Conservation (phyloP, 1,284 basidiomycete species). For the Cryptococcus maquisensis region DNA sequence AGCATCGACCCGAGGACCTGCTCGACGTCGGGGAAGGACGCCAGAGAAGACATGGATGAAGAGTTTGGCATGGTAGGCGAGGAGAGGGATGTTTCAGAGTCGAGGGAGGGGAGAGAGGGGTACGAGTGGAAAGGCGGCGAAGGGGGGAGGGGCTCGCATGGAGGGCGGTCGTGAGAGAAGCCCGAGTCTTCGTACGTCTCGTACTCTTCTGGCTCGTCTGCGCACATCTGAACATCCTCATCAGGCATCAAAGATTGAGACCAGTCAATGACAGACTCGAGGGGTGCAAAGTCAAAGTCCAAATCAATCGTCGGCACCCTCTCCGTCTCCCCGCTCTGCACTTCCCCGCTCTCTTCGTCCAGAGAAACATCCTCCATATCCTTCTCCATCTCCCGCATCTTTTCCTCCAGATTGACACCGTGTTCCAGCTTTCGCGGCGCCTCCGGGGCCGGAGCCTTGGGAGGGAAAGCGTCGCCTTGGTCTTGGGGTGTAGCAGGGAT, state of each 20-base stretch:
- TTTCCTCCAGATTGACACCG: conserved; percentile 15
- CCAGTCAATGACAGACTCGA: conserved; percentile 12
- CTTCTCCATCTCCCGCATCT: conserved; percentile 1
- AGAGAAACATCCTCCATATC: conserved; percentile 25
- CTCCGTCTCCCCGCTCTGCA: background rate
- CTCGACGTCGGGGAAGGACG: conserved; percentile 39
- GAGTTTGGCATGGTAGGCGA: conserved; percentile 18
- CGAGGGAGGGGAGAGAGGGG: conserved; percentile 37
- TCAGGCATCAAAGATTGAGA: background rate
- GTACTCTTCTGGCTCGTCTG: background rate
- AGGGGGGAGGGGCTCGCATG: conserved; percentile 28
- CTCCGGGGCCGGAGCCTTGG: background rate
- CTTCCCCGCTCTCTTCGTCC: background rate
- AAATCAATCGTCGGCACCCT: conserved; percentile 28
- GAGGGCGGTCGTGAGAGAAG: conserved; percentile 7
- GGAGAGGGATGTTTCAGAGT: conserved; percentile 28
- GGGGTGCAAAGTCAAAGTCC: conserved; percentile 34
- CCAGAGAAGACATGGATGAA: conserved; percentile 21
- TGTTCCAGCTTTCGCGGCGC: conserved; percentile 13
- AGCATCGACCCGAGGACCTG: conserved; percentile 37
- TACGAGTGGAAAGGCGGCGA: conserved; percentile 36
- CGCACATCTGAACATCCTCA: background rate
- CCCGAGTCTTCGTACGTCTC: background rate
- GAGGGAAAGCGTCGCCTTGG: conserved; percentile 24
- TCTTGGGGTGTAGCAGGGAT: conserved; percentile 45